Base-by-base conservation (phyloP, 2,329 filamentous ascomycete genomes). In the Escovopsis sp. region DNA sequence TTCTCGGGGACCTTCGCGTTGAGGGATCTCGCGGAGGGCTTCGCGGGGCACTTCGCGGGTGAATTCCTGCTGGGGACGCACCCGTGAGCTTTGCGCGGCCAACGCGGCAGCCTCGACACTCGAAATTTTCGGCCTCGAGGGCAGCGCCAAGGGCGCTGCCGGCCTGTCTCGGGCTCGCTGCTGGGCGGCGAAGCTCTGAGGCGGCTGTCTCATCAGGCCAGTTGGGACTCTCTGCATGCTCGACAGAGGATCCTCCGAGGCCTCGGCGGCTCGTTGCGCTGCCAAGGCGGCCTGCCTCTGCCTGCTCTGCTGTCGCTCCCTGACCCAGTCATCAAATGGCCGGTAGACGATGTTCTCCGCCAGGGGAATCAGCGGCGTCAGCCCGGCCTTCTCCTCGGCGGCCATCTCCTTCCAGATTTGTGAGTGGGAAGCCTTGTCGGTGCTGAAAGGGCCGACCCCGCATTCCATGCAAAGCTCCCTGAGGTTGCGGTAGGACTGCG, bases 151-250 rank as follows among this genome's bases (percentile, higher is more conserved):
- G 9, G 48, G 9, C 9, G 19, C 41, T 4, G 51, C 39, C 5
- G 69, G 64, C 38, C 62, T 63, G 43, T 62, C 62, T 41, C 74
- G 72, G 17, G 71, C 69, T 43, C 74, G 59, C 44, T 79, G 74
- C 44, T 79, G 74, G 4, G 74, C 74, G 11, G 74, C 74, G 51
- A 77, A 79, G 48, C 74, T 79, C 48, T 78, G 73, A 9, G 71
- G 70, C 3, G 65, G 70, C 26, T 63, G 67, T 26, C 65, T 61
- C 16, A 74, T 50, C 5, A 72, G 53, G 4, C 61, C 62, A 0
- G 60, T 53, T 0, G 60, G 55, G 1, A 51, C 50, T 34, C 52
- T 52, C 40, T 61, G 58, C 4, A 51, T 45, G 28, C 45, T 34
- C 7, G 47, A 42, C 10, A 48, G 46, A 29, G 55, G 53, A 23